Conservation (phyloP, 2,329 filamentous ascomycete genomes). For the Didymella lethalis region DNA sequence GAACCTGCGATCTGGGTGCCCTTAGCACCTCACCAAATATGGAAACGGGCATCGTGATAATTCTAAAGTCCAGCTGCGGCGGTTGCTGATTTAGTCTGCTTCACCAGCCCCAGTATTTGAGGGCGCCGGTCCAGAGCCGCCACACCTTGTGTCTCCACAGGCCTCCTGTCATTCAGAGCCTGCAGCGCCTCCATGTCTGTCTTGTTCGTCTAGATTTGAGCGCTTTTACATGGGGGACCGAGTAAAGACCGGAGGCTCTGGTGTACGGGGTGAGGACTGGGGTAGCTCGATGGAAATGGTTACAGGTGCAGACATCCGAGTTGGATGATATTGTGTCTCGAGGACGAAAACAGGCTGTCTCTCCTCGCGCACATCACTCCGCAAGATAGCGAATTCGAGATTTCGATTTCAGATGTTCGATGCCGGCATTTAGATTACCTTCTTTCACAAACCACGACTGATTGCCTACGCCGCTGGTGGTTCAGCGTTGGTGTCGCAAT, state of each 20-base stretch:
- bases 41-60: not conserved
- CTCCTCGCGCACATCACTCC: not conserved
- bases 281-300: not conserved
- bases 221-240: not conserved
- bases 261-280: not conserved
- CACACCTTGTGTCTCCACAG: slow-evolving; percentile 4
- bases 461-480: slow-evolving; percentile 12
- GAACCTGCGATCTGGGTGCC: not conserved
- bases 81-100: not conserved
- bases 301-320: not conserved
- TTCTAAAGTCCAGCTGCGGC: not conserved
- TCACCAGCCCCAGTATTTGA: not conserved
- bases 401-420: not conserved
- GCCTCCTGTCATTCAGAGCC: not conserved
- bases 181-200: not conserved
- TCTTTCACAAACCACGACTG: not conserved
- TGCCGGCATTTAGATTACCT: not conserved
- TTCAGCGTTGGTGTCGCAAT: slow-evolving; percentile 13
- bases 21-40: not conserved
- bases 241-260: not conserved
- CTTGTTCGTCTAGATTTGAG: not conserved
- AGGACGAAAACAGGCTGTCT: slow-evolving; percentile 3
- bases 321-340: not conserved
- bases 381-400: not conserved
- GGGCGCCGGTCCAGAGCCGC: slow-evolving; percentile 13